Conservation (phyloP, 805 yeast genomes). For the Candida chilensis region DNA sequence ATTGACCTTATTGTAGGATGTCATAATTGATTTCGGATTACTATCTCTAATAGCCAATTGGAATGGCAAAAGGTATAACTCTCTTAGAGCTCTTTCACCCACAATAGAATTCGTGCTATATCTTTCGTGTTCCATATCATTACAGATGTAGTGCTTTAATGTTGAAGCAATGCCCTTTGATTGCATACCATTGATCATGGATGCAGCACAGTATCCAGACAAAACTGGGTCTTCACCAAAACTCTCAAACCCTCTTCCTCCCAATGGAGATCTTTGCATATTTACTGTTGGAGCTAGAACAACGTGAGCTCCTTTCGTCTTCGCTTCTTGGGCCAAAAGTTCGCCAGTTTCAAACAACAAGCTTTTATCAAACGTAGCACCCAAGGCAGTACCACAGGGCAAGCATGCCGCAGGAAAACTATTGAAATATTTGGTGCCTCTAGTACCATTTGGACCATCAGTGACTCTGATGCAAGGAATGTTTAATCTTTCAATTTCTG, state of each 20-base stretch:
- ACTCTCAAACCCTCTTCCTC: constrained; percentile 57
- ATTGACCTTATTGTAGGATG: constrained; percentile 54
- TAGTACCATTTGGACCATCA: constrained; percentile 60
- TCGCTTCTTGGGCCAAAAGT: constrained; percentile 46
- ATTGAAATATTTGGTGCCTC: constrained; percentile 48
- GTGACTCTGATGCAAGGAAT: constrained; percentile 38
- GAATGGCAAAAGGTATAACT: constrained; percentile 56
- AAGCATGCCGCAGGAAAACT: constrained; percentile 47
- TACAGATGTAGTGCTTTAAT: constrained; percentile 54
- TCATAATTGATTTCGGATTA: constrained; percentile 49
- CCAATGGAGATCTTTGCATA: constrained; percentile 48
- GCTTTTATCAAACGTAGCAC: constrained; percentile 44
- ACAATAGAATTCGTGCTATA: constrained; percentile 36
- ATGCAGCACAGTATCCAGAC: constrained; percentile 35
- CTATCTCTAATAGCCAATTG: constrained; percentile 46
- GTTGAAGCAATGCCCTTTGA: constrained; percentile 40
- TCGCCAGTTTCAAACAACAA: constrained; percentile 39
- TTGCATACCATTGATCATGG: constrained; percentile 47
- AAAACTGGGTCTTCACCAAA: constrained; percentile 54
- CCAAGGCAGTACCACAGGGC: constrained; percentile 55
- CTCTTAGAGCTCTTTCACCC: constrained; percentile 55
- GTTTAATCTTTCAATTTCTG: constrained; percentile 21
- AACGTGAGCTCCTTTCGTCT: constrained; percentile 41
- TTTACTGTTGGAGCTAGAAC: constrained; percentile 42
- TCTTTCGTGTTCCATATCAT: constrained; percentile 53